Evolutionary conservation across 768 basidiomycete species (phyloP).

Genomic region (Boletus patriciae): DNA sequence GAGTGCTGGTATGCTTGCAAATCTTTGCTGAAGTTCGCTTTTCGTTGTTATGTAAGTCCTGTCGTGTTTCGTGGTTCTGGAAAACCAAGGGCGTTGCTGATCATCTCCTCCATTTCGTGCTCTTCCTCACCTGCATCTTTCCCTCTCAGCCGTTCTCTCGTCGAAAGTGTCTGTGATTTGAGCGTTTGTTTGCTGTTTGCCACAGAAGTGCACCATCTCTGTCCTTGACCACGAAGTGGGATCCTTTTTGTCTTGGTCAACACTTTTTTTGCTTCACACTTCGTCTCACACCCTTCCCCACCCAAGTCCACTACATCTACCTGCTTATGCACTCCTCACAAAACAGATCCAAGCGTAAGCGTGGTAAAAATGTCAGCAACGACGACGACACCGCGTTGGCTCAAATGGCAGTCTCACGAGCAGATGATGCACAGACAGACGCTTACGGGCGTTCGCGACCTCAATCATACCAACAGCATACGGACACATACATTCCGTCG

Average conservation of each 20-base stretch:
- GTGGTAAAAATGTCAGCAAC: slow-evolving; percentile 50
- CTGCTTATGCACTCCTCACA: slow-evolving; percentile 40
- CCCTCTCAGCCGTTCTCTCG: slow-evolving; percentile 20
- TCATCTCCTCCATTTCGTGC: slow-evolving; percentile 15
- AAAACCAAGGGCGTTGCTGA: slow-evolving; percentile 26
- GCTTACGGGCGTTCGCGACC: slow-evolving; percentile 54
- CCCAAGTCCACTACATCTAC: slow-evolving; percentile 18
- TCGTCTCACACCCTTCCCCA: slow-evolving; percentile 22
- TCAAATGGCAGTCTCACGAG: slow-evolving; percentile 44
- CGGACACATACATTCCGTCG: slow-evolving; percentile 49
- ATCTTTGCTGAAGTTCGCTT: slow-evolving; percentile 25
- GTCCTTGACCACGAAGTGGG: slow-evolving; percentile 24
- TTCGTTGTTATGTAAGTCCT: slow-evolving; percentile 38
- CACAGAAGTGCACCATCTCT: slow-evolving; percentile 20
- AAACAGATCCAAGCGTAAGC: slow-evolving; percentile 49
- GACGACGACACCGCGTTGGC: slow-evolving; percentile 43
- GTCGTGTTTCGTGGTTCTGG: slow-evolving; percentile 24
- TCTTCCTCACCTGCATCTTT: slow-evolving; percentile 20
- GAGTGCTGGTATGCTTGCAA: slow-evolving; percentile 34
- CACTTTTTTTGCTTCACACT: slow-evolving; percentile 27
- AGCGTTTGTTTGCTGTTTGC: slow-evolving; percentile 35
- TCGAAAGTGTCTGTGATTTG: slow-evolving; percentile 30
- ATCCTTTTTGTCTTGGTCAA: slow-evolving; percentile 30
- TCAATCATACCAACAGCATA: slow-evolving; percentile 37
- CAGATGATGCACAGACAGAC: slow-evolving; percentile 53